phyloP scores from a whole-genome alignment of 163 green algal species.

The Coccomyxa subellipsoidea region DNA sequence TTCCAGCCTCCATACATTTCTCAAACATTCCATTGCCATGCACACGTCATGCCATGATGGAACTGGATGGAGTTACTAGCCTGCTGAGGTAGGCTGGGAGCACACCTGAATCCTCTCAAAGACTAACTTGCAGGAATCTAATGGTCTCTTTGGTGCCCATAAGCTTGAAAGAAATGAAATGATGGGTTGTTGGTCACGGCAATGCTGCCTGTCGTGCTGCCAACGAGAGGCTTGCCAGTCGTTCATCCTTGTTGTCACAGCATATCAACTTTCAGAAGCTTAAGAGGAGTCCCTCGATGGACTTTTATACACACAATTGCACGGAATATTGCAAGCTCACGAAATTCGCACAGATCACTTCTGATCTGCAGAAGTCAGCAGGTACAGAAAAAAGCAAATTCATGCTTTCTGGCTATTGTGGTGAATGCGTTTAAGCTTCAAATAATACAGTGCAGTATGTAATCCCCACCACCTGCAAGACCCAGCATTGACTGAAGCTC shows the following conservation, averaged over 20 bases:
- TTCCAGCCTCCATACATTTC: too few relatives aligned
- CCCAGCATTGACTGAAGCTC: too few relatives aligned
- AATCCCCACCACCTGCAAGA: too few relatives aligned
- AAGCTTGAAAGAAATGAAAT: too few relatives aligned
- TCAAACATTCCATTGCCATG: too few relatives aligned
- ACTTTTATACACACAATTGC: neutral
- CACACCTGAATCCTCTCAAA: too few relatives aligned
- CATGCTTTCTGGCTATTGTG: too few relatives aligned
- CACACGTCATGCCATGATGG: too few relatives aligned
- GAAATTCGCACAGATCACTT: neutral
- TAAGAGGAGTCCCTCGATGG: neutral
- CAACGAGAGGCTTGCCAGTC: neutral
- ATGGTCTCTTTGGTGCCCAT: too few relatives aligned
- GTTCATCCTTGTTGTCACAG: neutral
- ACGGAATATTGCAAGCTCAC: neutral
- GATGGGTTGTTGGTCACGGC: neutral
- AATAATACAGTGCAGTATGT: too few relatives aligned
- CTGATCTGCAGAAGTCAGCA: neutral
- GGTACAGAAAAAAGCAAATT: neutral
- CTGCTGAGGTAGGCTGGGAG: neutral
- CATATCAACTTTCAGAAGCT: neutral
- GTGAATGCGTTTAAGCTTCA: too few relatives aligned
- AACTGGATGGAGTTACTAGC: neutral
- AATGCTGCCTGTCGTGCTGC: neutral
- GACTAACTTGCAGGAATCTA: too few relatives aligned